These are phyloP conservation scores for Withania somnifera DNA, from an alignment of 305 asterid species.

Conservation along the genomic window DNA sequence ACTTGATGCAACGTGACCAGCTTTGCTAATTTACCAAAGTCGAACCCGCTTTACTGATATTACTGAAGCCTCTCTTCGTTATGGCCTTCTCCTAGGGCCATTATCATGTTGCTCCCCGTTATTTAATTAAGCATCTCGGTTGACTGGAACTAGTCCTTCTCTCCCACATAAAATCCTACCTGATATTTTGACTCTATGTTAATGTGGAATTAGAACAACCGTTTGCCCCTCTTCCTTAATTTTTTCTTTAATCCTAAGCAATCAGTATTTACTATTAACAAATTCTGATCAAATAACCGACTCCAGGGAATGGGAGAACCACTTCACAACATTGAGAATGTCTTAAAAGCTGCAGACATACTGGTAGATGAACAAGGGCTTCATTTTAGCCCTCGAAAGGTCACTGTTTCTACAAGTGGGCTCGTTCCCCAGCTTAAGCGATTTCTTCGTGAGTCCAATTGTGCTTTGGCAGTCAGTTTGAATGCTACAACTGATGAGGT, in stretches of 20 bases:
- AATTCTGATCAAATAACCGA: not conserved
- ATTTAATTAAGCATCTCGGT: not conserved
- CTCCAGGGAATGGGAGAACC: conserved; percentile 97
- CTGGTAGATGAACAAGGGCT: conserved; percentile 91
- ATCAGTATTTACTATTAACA: not conserved
- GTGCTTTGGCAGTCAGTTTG: conserved; percentile 91
- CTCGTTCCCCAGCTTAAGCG: conserved; percentile 81
- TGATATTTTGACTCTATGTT: not conserved
- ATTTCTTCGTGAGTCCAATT: conserved; percentile 69
- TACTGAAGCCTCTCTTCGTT: not conserved
- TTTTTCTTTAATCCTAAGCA: not conserved
- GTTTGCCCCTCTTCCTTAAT: not conserved
- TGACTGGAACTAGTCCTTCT: not conserved
- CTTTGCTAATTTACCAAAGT: not conserved
- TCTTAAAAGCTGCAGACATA: conserved; percentile 76
- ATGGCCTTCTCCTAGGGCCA: not conserved
- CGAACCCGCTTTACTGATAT: not conserved
- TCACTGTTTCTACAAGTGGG: conserved; percentile 90
- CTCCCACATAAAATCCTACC: not conserved
- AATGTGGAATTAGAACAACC: not conserved
- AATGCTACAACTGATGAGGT: conserved; percentile 98
- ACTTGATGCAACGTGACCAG: not conserved
- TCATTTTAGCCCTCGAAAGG: conserved; percentile 92
- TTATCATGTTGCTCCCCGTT: not conserved
- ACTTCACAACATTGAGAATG: conserved; percentile 83